Base-by-base conservation (phyloP, 208 protist species). In the Leishmania tarentolae region DNA sequence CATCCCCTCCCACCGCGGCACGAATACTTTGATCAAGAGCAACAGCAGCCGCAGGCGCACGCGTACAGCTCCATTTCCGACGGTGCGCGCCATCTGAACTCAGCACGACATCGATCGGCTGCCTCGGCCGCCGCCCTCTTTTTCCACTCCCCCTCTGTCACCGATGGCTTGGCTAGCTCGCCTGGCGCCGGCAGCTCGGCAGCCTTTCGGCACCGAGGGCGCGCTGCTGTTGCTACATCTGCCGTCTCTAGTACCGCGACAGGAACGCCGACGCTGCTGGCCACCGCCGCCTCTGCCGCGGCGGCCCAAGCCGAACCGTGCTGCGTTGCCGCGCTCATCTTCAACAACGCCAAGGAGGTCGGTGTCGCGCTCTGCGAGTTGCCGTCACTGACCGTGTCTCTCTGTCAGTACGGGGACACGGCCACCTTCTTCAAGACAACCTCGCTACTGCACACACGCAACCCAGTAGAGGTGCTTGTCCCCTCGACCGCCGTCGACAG, bases 371-470 rank as follows among this genome's bases (percentile, higher is more conserved):
- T 97, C 24, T 93, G 89, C 81, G 76, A 83, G 61, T 68, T 95
- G 71, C 86, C 92, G 4, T 91, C 92, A 2, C 80, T 96, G 68
- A 77, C 87, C 13, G 87, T 97, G 15, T 83, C 88, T 4, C 86
- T 97, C 28, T 83, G 88, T 66, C 94, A 97, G 79, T 97, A 88
- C 83, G 89, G 89, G 28, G 94, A 97, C 83, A 94, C 88, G 44
- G 86, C 86, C 74, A 86, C 86, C 61, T 96, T 89, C 80, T 86
- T 88, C 82, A 97, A 95, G 81, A 91, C 86, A 2, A 57, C 93
- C 2, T 88, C 92, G 17, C 87, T 95, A 52, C 82, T 97, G 28
- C 87, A 90, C 84, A 80, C 89, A 3, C 89, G 87, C 73, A 94
- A 93, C 80, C 94, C 92, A 6, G 88, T 94, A 5, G 92, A 97